Evolutionary conservation across 202 grass and related monocot species (phyloP), one percentile per base, ranked within the genome.

Genomic region (Schoenoplectus triqueter): DNA sequence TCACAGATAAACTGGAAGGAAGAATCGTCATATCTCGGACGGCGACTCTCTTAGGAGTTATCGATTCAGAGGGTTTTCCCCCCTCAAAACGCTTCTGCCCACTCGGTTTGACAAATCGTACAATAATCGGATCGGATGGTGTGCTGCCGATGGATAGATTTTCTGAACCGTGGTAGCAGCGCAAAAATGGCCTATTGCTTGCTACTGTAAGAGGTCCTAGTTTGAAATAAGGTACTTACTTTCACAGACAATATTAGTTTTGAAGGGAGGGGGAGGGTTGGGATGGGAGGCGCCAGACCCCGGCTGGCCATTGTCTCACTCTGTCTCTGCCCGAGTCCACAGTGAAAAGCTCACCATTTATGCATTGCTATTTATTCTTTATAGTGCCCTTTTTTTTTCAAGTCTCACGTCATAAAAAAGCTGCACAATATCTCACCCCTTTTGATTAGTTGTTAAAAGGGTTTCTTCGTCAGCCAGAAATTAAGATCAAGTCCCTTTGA

Each of bases 51-150:
- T n/a, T 50, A 6, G 17, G 17, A 73, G 47, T 50, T 73, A 46
- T 19, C 47, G 46, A 73, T 73, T 73, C 69, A 50, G 19, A 73
- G 69, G 69, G 46, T 73, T 73, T 51, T 10, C 14, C 42, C 42
- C 9, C 3, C 39, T 39, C 39, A 14, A 68, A 44, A 6, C 39
- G 39, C 39, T 15, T 42, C 11, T 44, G 39, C 4, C 4, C 39
- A 13, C 31, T 68, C 39, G 39, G 66, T 68, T 11, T 40, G 64
- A 19, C 18, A 18, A 49, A 72, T 72, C 44, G 6, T 44, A 6
- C 45, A 18, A 48, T 48, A 48, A 72, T 72, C 51, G 50, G 19
- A 79, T 79, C 51, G 51, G 74, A 60, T 54, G 2, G 10, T 14
- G 18, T 52, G 74, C 6, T 60, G 10, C 31, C 31, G 31, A 31